These are phyloP conservation scores for Nannochloris sp. DNA, from an alignment of 139 green algal genomes.

Conservation along the genomic window DNA sequence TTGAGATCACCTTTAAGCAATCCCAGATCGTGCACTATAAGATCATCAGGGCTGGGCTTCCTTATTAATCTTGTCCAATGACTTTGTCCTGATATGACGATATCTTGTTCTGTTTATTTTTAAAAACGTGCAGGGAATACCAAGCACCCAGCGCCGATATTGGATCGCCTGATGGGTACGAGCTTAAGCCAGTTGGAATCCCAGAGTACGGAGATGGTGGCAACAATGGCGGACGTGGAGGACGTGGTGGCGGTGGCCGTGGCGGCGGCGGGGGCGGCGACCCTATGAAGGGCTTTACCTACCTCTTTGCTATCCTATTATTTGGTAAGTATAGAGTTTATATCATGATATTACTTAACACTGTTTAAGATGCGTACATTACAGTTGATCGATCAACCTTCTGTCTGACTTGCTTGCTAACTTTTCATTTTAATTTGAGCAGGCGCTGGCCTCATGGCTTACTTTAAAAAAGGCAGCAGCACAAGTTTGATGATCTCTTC, in stretches of 20 bases:
- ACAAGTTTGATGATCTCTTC: conserved; percentile 8
- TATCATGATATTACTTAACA: background rate
- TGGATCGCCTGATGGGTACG: background rate
- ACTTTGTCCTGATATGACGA: no score
- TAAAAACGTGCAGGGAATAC: conserved; percentile 5
- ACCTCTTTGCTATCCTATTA: conserved; percentile 15
- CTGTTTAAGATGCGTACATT: background rate
- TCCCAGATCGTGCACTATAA: no score
- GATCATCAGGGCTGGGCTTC: no score
- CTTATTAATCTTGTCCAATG: no score
- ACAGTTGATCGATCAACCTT: background rate
- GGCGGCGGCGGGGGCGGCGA: conserved; percentile 4
- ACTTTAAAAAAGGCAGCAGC: conserved; percentile 10
- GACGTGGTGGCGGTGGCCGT: background rate
- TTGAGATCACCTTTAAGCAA: no score
- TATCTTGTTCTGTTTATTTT: background rate
- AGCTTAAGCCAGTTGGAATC: background rate
- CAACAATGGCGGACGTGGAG: background rate
- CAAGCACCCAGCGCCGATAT: background rate
- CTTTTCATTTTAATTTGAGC: background rate
- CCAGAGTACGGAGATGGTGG: conserved; percentile 3
- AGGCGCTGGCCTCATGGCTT: conserved; percentile 16
- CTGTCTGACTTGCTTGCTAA: no score
- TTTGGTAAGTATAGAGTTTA: background rate
- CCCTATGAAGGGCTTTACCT: conserved; percentile 22